Conservation (phyloP, 2,329 filamentous ascomycete genomes). For the Phoma sp. region DNA sequence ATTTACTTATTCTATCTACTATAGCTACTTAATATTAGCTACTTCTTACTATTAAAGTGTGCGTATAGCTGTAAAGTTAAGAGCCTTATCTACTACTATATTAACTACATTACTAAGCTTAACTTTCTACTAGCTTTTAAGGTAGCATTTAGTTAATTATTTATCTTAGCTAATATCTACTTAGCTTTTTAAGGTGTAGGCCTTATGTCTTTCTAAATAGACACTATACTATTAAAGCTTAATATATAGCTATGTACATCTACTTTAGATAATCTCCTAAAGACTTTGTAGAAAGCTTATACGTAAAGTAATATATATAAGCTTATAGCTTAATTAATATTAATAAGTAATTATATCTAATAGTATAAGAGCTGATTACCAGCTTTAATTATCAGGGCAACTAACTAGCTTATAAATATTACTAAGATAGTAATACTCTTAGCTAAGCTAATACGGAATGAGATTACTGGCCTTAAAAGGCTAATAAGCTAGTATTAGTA, state of each 20-base stretch:
- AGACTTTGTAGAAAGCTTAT: not conserved
- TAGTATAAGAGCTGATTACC: too few relatives aligned
- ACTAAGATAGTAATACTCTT: too few relatives aligned
- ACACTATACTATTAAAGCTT: not conserved
- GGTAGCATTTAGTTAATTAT: not conserved
- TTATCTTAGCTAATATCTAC: not conserved
- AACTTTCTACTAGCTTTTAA: constrained; percentile 3
- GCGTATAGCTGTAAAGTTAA: constrained; percentile 40
- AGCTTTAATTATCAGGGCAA: too few relatives aligned
- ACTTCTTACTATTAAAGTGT: constrained; percentile 46
- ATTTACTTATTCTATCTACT: constrained; percentile 45
- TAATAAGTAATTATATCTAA: too few relatives aligned
- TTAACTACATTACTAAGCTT: too few relatives aligned
- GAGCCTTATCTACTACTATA: constrained; percentile 26
- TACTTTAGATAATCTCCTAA: not conserved
- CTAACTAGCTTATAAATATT: too few relatives aligned
- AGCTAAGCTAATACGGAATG: too few relatives aligned
- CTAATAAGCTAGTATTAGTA: too few relatives aligned
- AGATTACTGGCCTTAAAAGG: too few relatives aligned
- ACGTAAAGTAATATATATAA: constrained; percentile 1
- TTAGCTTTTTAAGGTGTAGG: not conserved
- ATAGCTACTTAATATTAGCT: constrained; percentile 49
- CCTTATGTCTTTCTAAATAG: not conserved
- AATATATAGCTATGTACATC: not conserved
- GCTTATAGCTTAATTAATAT: too few relatives aligned